Conservation (phyloP, 352 stramenopile species). For the Phytophthora litchii region DNA sequence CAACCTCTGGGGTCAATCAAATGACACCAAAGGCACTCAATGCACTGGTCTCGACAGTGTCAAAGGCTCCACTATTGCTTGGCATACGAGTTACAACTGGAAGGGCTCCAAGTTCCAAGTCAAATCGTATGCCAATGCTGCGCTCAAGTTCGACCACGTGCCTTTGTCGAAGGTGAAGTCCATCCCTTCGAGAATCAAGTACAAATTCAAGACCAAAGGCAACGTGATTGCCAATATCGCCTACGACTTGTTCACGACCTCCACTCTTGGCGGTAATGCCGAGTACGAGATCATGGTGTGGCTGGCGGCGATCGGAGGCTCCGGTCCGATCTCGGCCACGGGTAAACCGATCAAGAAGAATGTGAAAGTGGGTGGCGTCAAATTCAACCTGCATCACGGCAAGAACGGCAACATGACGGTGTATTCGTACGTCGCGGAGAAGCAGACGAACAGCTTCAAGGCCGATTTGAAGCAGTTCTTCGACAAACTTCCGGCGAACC, state of each 20-base stretch:
- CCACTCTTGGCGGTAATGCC: slow-evolving; percentile 22
- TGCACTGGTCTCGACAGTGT: slow-evolving; percentile 43
- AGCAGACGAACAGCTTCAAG: slow-evolving; percentile 32
- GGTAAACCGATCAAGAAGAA: slow-evolving; percentile 16
- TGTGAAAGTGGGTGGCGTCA: slow-evolving; percentile 2
- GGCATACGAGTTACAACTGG: slow-evolving; percentile 19
- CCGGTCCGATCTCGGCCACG: slow-evolving; percentile 31
- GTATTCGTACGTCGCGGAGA: slow-evolving; percentile 34
- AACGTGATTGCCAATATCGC: slow-evolving; percentile 42
- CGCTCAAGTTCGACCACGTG: slow-evolving; percentile 9
- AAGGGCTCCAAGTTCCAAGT: slow-evolving; percentile 3
- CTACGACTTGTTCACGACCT: slow-evolving; percentile 43
- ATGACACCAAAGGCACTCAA: slow-evolving; percentile 35
- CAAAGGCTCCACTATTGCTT: slow-evolving; percentile 5
- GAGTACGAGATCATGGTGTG: slow-evolving; percentile 48
- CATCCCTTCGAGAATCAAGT: slow-evolving; percentile 14
- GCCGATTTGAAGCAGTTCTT: slow-evolving; percentile 37
- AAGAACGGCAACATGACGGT: slow-evolving; percentile 40
- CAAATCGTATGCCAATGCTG: slow-evolving; percentile 15
- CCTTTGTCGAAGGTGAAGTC: slow-evolving; percentile 1
- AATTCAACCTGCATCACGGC: slow-evolving; percentile 30
- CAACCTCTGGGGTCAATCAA: slow-evolving; percentile 38
- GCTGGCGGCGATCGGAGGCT: slow-evolving; percentile 34
- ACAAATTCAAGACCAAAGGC: slow-evolving; percentile 39
- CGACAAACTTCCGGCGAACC: slow-evolving; percentile 12